Percentiles rank a stretch among this genome's conserved stretches.
These are phyloP conservation scores for Argentina anserina DNA, from an alignment of 306 rosid species.

Conservation along the genomic window DNA sequence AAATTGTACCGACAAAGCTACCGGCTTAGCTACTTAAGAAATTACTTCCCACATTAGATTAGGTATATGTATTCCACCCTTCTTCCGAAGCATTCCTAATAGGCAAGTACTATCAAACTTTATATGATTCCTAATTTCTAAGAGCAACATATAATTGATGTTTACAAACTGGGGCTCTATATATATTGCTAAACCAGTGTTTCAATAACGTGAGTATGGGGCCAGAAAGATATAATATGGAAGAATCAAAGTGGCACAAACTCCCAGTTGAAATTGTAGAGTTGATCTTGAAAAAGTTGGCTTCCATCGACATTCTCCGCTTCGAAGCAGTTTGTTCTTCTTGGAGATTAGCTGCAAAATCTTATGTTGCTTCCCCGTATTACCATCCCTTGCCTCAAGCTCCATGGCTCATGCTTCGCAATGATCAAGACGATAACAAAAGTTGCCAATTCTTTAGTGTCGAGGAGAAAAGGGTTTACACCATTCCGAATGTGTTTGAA, in stretches of 20 bases:
- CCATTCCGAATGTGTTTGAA: neutral
- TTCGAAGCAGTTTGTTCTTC: neutral
- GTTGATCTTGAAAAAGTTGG: neutral
- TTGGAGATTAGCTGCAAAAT: no score
- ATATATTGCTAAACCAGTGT: no score
- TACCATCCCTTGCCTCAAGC: neutral
- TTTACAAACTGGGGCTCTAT: no score
- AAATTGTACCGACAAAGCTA: no score
- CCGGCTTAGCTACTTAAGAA: no score
- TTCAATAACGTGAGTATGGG: no score
- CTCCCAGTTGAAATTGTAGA: neutral
- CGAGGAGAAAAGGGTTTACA: neutral
- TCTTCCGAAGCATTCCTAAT: no score
- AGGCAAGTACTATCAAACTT: no score
- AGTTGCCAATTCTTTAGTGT: neutral
- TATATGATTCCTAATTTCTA: no score
- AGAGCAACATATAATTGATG: no score
- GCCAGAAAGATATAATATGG: neutral
- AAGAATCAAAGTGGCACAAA: neutral
- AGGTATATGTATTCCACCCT: no score
- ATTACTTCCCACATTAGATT: no score
- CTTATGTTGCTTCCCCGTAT: neutral
- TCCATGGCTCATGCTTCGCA: neutral
- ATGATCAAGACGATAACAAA: neutral
- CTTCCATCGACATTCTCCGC: neutral